Base-by-base conservation (phyloP, 352 stramenopile species). In the Globisporangium ultimum region DNA sequence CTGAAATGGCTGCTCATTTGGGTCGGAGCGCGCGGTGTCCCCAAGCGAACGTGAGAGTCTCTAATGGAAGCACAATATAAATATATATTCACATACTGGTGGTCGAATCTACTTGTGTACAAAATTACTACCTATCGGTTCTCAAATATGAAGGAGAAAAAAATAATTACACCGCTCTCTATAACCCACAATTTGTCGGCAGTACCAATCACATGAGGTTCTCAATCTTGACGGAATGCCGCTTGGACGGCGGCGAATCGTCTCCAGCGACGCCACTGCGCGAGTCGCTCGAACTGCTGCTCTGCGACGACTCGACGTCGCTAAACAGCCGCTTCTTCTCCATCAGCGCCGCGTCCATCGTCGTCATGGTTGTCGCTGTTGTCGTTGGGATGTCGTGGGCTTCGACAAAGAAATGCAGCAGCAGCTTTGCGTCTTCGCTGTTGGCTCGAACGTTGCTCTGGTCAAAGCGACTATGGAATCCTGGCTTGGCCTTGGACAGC, bases 1-100 rank as follows among this genome's bases (percentile, higher is more conserved):
- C 70, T 94, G 24, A 91, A 92, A 60, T 95, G 86, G 86, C 55
- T 95, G 24, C 72, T 93, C n/a, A 73, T 75, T 24, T 93, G 84
- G 82, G 66, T 74, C 0, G 82, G 72, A 0, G 65, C 78, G 4
- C 74, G 80, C 17, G 68, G 60, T 67, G 70, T 58, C 43, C 63
- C 10, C 45, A 22, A 41, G 47, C 47, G 28, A 36, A 36, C 28
- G 5, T 36, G 28, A 36, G 5, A 36, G 28, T 6, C 7, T 36
- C 28, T n/a, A n/a, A n/a, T n/a, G 5, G 5, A 32, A 5, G 24
- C 24, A 17, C 46, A 48, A 57, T 48, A 57, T 57, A 57, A 55
- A 55, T 48, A 57, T 48, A 57, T 57, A 57, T 24, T 57, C 51
- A 57, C 51, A 57, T 34, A 57, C 34, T 38, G 22, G 5, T 46